phyloP scores from a whole-genome alignment of 1,139 yeast genomes.

The Candida sp. region DNA sequence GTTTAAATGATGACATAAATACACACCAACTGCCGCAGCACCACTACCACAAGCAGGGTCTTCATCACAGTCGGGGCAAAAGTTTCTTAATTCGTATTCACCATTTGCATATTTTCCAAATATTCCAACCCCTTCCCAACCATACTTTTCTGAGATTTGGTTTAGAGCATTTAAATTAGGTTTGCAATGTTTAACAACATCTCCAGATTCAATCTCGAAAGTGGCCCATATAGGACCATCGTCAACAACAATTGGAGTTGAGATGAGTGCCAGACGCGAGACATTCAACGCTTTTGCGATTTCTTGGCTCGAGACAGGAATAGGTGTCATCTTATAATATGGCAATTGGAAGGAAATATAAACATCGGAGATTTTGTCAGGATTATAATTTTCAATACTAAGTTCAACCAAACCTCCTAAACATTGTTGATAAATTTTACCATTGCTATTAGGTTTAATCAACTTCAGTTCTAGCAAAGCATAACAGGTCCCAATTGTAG shows the following conservation, averaged over 20 bases:
- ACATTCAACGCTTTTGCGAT: constrained; percentile 17
- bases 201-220: constrained; percentile 21
- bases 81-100: constrained; percentile 31
- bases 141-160: constrained; percentile 12
- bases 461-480: constrained; percentile 34
- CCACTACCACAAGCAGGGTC: constrained; percentile 58
- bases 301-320: constrained; percentile 12
- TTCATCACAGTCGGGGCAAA: constrained; percentile 40
- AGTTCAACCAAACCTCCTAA: constrained; percentile 39
- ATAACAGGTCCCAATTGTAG: constrained; percentile 50
- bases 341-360: constrained; percentile 21
- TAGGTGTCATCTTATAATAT: constrained; percentile 16
- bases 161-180: constrained; percentile 24
- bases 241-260: constrained; percentile 18
- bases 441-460: constrained; percentile 16
- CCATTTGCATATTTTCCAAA: constrained; percentile 27
- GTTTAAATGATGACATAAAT: constrained; percentile 8
- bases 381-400: not conserved
- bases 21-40: constrained; percentile 32
- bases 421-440: constrained; percentile 39
- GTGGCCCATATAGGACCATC: constrained; percentile 46
- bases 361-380: constrained; percentile 6
- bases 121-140: constrained; percentile 30
- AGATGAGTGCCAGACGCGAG: constrained; percentile 6
- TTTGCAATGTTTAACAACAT: constrained; percentile 22